phyloP scores from a whole-genome alignment of 2,329 filamentous ascomycete species.

The Metarhizium sp. region DNA sequence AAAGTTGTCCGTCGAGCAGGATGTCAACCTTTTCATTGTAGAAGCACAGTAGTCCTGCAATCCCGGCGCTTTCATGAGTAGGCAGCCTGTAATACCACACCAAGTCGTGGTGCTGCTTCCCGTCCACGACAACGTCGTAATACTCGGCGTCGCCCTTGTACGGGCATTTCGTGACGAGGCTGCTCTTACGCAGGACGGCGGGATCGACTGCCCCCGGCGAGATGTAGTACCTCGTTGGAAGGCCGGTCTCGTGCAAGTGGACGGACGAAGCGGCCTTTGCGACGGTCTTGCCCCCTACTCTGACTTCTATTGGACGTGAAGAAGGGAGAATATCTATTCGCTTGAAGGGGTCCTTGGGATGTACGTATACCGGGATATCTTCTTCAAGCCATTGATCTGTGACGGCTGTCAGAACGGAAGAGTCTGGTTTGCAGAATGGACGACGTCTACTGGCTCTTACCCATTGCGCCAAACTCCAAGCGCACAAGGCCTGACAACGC shows the following conservation, averaged over 20 bases:
- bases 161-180: constrained; percentile 48
- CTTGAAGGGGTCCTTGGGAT: constrained; percentile 60
- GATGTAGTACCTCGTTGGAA: constrained; percentile 51
- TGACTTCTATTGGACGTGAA: constrained; percentile 40
- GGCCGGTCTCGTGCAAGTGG: constrained; percentile 51
- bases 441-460: constrained; percentile 9
- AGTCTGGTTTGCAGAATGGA: too few relatives aligned
- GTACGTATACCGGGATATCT: constrained; percentile 47
- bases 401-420: not conserved
- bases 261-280: constrained; percentile 35
- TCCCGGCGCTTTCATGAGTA: constrained; percentile 41
- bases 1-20: constrained; percentile 37
- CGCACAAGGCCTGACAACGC: constrained; percentile 22
- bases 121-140: constrained; percentile 42
- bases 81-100: constrained; percentile 56
- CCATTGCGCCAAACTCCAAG: constrained; percentile 25
- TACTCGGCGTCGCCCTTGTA: constrained; percentile 61
- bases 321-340: constrained; percentile 53
- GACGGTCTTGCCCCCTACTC: constrained; percentile 34
- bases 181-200: constrained; percentile 36
- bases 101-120: constrained; percentile 35
- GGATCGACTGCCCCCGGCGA: constrained; percentile 40
- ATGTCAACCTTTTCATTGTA: constrained; percentile 62
- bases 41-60: constrained; percentile 52
- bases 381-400: constrained; percentile 41